These are phyloP conservation scores for Colletotrichum lini DNA, from an alignment of 2,329 filamentous ascomycete species.

Conservation along the genomic window DNA sequence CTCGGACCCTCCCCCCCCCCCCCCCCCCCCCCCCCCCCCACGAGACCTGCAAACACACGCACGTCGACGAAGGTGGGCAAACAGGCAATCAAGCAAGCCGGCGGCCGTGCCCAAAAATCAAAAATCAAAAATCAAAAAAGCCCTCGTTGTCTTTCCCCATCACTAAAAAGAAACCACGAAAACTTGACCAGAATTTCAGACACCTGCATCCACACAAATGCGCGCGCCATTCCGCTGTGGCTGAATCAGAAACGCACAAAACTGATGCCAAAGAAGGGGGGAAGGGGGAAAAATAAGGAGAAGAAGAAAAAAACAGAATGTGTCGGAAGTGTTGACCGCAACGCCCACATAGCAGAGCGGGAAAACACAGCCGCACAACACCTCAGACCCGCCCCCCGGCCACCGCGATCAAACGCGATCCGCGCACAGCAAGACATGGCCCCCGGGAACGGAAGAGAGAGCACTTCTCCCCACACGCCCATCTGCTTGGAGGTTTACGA, in stretches of 20 bases:
- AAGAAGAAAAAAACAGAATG: not conserved
- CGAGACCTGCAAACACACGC: not conserved
- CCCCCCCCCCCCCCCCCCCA: no score
- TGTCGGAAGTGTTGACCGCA: not conserved
- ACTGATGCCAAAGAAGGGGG: no score
- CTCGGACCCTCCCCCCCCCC: not conserved
- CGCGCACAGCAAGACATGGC: not conserved
- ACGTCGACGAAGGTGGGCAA: not conserved
- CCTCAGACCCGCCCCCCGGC: not conserved
- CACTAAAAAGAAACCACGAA: not conserved
- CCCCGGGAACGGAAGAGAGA: not conserved
- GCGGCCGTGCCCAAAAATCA: conserved; percentile 1
- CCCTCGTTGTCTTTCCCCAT: not conserved
- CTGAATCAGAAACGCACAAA: not conserved
- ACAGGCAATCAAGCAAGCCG: not conserved
- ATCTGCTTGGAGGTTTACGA: no score
- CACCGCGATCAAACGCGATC: not conserved
- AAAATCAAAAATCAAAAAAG: no score
- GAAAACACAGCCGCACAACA: not conserved
- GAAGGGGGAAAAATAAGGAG: not conserved
- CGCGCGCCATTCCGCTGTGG: not conserved
- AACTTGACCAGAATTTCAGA: not conserved
- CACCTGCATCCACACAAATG: not conserved
- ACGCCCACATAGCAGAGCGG: not conserved
- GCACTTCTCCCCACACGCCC: not conserved